These are phyloP conservation scores for Calocera viscosa DNA, from an alignment of 768 basidiomycete species.

Conservation along the genomic window DNA sequence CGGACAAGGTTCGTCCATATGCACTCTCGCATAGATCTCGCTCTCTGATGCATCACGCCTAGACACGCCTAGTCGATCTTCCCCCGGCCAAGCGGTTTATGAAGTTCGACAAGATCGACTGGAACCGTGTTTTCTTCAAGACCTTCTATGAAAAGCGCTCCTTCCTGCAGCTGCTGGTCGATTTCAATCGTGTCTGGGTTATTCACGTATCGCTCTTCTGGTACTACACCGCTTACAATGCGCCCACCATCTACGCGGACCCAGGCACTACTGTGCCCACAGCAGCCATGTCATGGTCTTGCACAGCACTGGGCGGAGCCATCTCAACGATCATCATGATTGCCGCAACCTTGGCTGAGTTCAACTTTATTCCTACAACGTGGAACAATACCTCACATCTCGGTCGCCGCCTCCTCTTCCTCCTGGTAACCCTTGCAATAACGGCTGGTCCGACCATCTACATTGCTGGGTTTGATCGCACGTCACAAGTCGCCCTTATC, in stretches of 20 bases:
- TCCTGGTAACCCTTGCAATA: constrained; percentile 77
- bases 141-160: constrained; percentile 97
- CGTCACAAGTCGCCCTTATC: constrained; percentile 65
- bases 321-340: constrained; percentile 97
- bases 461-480: constrained; percentile 71
- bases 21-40: constrained; percentile 21
- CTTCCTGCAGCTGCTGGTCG: constrained; percentile 91
- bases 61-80: constrained; percentile 86
- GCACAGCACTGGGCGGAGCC: constrained; percentile 85
- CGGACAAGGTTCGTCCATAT: constrained; percentile 55
- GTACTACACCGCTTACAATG: constrained; percentile 93
- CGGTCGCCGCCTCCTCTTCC: constrained; percentile 77
- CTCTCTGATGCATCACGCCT: constrained; percentile 9
- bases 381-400: constrained; percentile 99
- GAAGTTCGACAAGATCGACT: constrained; percentile 93
- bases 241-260: constrained; percentile 67
- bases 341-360: constrained; percentile 82
- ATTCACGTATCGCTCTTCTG: constrained; percentile 90
- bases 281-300: constrained; percentile 81
- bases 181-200: constrained; percentile 99
- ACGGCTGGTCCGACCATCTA: constrained; percentile 93
- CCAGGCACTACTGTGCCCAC: constrained; percentile 41
- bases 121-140: constrained; percentile 96
- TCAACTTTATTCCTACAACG: constrained; percentile 93
- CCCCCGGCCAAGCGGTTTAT: constrained; percentile 87